Evolutionary conservation across 768 basidiomycete genomes (phyloP).

Genomic region (Naganishia friedmannii): DNA sequence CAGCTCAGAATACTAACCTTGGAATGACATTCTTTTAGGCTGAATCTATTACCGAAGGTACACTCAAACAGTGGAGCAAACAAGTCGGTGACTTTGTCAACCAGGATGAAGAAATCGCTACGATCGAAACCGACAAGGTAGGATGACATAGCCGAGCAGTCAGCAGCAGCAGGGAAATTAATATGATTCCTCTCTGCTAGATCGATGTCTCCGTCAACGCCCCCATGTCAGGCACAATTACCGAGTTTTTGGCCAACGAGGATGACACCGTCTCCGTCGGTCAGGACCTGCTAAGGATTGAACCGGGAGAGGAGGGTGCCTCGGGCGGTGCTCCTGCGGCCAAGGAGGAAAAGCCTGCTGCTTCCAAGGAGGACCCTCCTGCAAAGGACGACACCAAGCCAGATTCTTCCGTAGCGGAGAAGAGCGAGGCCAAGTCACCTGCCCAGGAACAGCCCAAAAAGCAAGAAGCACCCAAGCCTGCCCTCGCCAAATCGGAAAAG

Average conservation of each 20-base stretch:
- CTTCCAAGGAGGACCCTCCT: conserved; percentile 36
- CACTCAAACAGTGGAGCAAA: conserved; percentile 89
- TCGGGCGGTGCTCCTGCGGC: conserved; percentile 35
- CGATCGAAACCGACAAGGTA: conserved; percentile 99
- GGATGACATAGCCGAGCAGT: neutral
- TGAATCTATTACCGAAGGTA: conserved; percentile 96
- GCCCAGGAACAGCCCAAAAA: conserved; percentile 53
- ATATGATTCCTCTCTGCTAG: conserved; percentile 42
- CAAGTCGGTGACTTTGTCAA: conserved; percentile 85
- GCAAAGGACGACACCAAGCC: conserved; percentile 39
- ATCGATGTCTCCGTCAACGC: conserved; percentile 98
- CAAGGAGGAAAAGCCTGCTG: conserved; percentile 45
- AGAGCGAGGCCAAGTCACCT: conserved; percentile 37
- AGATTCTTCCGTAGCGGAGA: conserved; percentile 23
- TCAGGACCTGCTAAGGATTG: conserved; percentile 87
- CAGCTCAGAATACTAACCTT: neutral
- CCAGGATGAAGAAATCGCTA: conserved; percentile 92
- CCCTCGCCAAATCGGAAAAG: conserved; percentile 42
- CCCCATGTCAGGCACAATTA: conserved; percentile 78
- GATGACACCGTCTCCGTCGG: conserved; percentile 93
- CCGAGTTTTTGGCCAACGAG: conserved; percentile 79
- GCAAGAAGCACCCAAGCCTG: conserved; percentile 51
- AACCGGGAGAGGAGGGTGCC: conserved; percentile 68
- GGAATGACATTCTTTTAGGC: conserved; percentile 48
- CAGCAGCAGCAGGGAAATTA: neutral